A percentile compares a stretch with the other conserved stretches of the same genome.
Evolutionary conservation across 108 stramenopile species (phyloP).

Genomic region (Nannochloropsis gaditana): DNA sequence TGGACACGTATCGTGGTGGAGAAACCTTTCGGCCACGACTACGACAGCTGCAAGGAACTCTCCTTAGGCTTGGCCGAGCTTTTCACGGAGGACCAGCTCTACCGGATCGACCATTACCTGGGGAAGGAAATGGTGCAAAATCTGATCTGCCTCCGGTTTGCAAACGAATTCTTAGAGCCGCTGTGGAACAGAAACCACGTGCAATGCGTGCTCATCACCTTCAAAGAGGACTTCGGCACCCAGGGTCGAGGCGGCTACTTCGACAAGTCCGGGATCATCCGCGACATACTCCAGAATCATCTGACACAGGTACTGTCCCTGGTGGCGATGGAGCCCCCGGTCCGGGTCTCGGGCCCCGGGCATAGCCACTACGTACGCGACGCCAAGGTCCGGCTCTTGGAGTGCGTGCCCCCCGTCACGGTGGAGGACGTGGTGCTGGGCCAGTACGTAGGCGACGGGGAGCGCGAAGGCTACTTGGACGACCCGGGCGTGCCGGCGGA

Average conservation of each 20-base stretch:
- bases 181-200: conserved; percentile 65
- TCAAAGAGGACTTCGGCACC: conserved; percentile 59
- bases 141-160: conserved; percentile 72
- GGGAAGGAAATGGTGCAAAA: conserved; percentile 99
- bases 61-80: conserved; percentile 57
- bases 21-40: conserved; percentile 94
- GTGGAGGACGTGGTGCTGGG: conserved; percentile 81
- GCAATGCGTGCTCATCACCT: conserved; percentile 53
- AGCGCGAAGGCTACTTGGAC: conserved; percentile 79
- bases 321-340: conserved; percentile 54
- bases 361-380: conserved; percentile 70
- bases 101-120: conserved; percentile 96
- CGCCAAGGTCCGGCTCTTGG: conserved; percentile 84
- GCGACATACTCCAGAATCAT: conserved; percentile 89
- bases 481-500: conserved; percentile 59
- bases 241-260: conserved; percentile 94
- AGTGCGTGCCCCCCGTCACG: conserved; percentile 65
- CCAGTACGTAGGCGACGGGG: conserved; percentile 75
- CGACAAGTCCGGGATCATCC: conserved; percentile 85
- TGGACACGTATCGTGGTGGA: conserved; percentile 89
- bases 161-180: conserved; percentile 81
- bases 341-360: conserved; percentile 46
- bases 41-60: conserved; percentile 67
- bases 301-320: conserved; percentile 66
- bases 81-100: conserved; percentile 78